Evolutionary conservation across 768 basidiomycete species (phyloP).

Genomic region (Pleurotus sapidus): DNA sequence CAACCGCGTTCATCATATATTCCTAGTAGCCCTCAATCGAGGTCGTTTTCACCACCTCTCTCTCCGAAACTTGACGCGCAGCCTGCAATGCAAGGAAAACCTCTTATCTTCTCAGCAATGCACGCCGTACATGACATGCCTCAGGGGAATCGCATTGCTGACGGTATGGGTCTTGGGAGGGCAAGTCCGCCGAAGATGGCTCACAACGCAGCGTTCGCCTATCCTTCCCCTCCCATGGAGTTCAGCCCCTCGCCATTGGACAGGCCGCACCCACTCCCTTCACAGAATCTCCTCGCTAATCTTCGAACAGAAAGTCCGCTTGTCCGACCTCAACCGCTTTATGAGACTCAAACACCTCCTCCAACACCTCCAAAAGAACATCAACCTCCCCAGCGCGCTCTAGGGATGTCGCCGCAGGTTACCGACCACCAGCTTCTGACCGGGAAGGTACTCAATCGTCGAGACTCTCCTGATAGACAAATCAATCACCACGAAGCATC

Average conservation of each 20-base stretch:
- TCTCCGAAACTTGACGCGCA: conserved; percentile 7
- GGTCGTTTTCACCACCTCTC: conserved; percentile 8
- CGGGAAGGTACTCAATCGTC: background rate
- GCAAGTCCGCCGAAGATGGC: background rate
- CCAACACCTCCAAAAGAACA: background rate
- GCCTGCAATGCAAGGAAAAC: conserved; percentile 30
- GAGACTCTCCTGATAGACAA: background rate
- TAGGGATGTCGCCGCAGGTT: background rate
- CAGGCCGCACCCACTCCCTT: background rate
- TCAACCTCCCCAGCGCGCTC: background rate
- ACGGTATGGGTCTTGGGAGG: background rate
- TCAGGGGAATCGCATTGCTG: conserved; percentile 10
- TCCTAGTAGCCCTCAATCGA: background rate
- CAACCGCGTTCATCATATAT: background rate
- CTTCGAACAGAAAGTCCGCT: background rate
- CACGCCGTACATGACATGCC: conserved; percentile 23
- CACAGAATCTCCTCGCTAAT: background rate
- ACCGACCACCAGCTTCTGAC: background rate
- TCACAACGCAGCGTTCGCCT: background rate
- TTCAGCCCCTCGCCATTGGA: conserved; percentile 3
- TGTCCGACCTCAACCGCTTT: background rate
- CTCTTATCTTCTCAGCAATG: conserved; percentile 65
- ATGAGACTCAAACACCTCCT: background rate
- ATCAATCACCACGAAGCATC: background rate
- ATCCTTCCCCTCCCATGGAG: conserved; percentile 9